A percentile compares a stretch with the other conserved stretches of the same genome.
Evolutionary conservation across 805 yeast species (phyloP).

Genomic region (Kazachstania psychrophila): DNA sequence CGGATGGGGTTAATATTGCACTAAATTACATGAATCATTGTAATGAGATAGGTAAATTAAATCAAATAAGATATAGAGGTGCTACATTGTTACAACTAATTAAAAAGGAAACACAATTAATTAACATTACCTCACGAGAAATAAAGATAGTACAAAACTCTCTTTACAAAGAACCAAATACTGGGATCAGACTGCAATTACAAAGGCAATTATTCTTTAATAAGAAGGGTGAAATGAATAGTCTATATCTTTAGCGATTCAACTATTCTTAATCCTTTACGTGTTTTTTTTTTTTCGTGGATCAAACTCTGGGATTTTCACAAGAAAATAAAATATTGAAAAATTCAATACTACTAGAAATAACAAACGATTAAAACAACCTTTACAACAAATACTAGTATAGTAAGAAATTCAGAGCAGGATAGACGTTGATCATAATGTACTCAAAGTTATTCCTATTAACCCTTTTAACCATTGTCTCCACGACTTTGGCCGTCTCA

Average conservation of each 20-base stretch:
- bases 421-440: too few species aligned
- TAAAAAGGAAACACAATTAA: conserved; percentile 10
- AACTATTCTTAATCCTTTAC: neutral
- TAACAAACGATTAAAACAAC: too few species aligned
- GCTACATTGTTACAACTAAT: conserved; percentile 14
- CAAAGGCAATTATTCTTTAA: conserved; percentile 48
- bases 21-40: conserved; percentile 31
- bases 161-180: conserved; percentile 9
- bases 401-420: too few species aligned
- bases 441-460: conserved; percentile 1
- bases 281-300: neutral
- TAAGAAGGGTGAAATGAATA: conserved; percentile 56
- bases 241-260: conserved; percentile 13
- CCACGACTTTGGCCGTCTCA: conserved; percentile 12
- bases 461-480: conserved; percentile 2
- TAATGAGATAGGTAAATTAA: neutral
- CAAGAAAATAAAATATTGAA: neutral
- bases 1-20: conserved; percentile 55
- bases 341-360: neutral
- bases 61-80: conserved; percentile 16
- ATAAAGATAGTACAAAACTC: conserved; percentile 18
- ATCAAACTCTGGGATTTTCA: neutral
- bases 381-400: too few species aligned
- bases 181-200: conserved; percentile 10
- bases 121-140: conserved; percentile 25